These are phyloP conservation scores for Galerina sulciceps DNA, from an alignment of 768 basidiomycete species.

Conservation along the genomic window DNA sequence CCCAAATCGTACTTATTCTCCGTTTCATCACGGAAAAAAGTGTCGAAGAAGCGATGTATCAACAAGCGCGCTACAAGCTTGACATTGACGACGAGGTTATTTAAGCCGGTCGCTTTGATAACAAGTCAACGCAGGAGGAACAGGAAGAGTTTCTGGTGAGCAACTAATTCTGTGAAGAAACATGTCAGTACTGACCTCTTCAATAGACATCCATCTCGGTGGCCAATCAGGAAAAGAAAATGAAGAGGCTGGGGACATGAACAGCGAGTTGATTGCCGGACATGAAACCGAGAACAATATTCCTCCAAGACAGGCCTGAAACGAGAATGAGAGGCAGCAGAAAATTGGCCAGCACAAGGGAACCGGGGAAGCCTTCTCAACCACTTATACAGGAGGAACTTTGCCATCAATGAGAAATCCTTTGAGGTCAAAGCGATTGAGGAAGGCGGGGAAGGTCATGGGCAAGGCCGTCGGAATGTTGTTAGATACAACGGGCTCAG, in stretches of 20 bases:
- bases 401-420: slow-evolving; percentile 85
- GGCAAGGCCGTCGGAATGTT: slow-evolving; percentile 79
- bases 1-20: slow-evolving; percentile 94
- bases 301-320: slow-evolving; percentile 82
- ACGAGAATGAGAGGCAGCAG: slow-evolving; percentile 69
- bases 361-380: slow-evolving; percentile 78
- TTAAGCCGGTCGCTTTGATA: slow-evolving; percentile 98
- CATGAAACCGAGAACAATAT: slow-evolving; percentile 75
- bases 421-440: slow-evolving; percentile 70
- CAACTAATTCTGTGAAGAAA: slow-evolving; percentile 14
- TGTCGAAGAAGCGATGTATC: slow-evolving; percentile 98
- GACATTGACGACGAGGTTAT: slow-evolving; percentile 99
- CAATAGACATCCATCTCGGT: slow-evolving; percentile 90
- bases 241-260: slow-evolving; percentile 91
- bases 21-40: slow-evolving; percentile 98
- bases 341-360: slow-evolving; percentile 73
- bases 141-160: slow-evolving; percentile 92
- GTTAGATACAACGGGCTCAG: slow-evolving; percentile 93
- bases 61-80: slow-evolving; percentile 92
- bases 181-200: not conserved
- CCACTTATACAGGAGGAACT: slow-evolving; percentile 88
- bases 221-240: slow-evolving; percentile 88
- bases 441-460: slow-evolving; percentile 76
- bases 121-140: slow-evolving; percentile 97
- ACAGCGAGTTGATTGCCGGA: slow-evolving; percentile 90